Conservation (phyloP, 2,329 filamentous ascomycete species). For the Taxawa tesnikishii region DNA sequence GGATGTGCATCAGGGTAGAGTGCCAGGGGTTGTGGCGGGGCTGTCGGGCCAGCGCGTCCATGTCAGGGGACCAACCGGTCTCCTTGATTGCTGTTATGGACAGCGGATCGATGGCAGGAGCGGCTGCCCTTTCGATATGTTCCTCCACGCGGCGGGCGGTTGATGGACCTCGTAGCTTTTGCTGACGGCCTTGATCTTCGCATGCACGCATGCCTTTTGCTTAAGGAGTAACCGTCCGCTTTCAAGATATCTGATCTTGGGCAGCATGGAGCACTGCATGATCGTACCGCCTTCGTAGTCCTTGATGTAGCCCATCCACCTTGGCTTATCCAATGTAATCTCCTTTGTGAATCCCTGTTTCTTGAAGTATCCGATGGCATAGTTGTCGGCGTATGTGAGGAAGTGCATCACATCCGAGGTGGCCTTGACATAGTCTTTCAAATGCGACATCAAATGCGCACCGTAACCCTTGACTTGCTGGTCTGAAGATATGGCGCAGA, state of each 20-base stretch:
- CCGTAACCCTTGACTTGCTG: slow-evolving; percentile 99
- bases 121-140: slow-evolving; percentile 32
- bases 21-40: slow-evolving; percentile 94
- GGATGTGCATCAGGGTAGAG: slow-evolving; percentile 80
- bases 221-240: slow-evolving; percentile 88
- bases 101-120: slow-evolving; percentile 70
- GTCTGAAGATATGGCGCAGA: slow-evolving; percentile 93
- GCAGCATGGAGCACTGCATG: slow-evolving; percentile 98
- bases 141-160: slow-evolving; percentile 78
- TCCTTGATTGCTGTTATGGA: slow-evolving; percentile 76
- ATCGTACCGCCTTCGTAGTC: slow-evolving; percentile 98
- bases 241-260: slow-evolving; percentile 87
- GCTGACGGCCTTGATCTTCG: slow-evolving; percentile 86
- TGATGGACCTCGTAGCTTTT: slow-evolving; percentile 79
- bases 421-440: slow-evolving; percentile 96
- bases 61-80: slow-evolving; percentile 91
- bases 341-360: slow-evolving; percentile 99
- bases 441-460: slow-evolving; percentile 91
- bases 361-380: slow-evolving; percentile 97
- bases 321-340: slow-evolving; percentile 76
- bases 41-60: slow-evolving; percentile 92
- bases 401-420: slow-evolving; percentile 98
- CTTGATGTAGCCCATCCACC: slow-evolving; percentile 99
- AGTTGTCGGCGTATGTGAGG: slow-evolving; percentile 96
- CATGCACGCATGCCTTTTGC: slow-evolving; percentile 89